phyloP scores from a whole-genome alignment of 2,329 filamentous ascomycete genomes.

The Chlorencoelia australis region DNA sequence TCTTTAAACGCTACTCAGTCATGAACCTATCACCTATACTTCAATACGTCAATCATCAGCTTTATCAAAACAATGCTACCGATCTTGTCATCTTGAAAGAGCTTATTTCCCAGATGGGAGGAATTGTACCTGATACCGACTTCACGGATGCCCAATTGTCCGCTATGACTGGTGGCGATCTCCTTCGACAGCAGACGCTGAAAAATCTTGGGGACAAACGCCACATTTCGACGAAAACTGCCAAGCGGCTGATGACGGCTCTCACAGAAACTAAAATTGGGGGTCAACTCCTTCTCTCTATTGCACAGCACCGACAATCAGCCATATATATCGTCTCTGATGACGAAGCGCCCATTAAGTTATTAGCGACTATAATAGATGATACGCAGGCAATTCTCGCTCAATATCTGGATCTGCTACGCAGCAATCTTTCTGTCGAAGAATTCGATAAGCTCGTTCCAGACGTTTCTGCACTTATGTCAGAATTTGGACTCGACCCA shows the following conservation, averaged over 20 bases:
- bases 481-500: conserved; percentile 69
- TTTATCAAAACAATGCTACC: conserved; percentile 73
- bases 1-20: conserved; percentile 76
- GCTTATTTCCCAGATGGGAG: conserved; percentile 85
- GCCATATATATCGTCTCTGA: conserved; percentile 69
- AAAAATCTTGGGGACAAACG: conserved; percentile 73
- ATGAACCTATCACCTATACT: conserved; percentile 79
- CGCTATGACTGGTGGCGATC: conserved; percentile 78
- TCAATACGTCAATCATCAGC: conserved; percentile 79
- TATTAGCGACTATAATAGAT: conserved; percentile 78
- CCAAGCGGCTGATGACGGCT: conserved; percentile 69
- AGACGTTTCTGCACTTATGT: conserved; percentile 61
- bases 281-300: conserved; percentile 74
- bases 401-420: conserved; percentile 83
- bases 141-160: conserved; percentile 82
- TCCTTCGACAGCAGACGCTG: conserved; percentile 70
- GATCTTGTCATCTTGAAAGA: conserved; percentile 89
- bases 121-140: conserved; percentile 75
- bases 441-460: conserved; percentile 76
- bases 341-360: conserved; percentile 72
- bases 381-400: conserved; percentile 77
- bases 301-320: conserved; percentile 83
- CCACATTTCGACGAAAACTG: conserved; percentile 63
- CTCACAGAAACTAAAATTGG: conserved; percentile 70
- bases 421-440: conserved; percentile 63